These are phyloP conservation scores for Globisporangium emineosum DNA, from an alignment of 352 stramenopile species.

Conservation along the genomic window DNA sequence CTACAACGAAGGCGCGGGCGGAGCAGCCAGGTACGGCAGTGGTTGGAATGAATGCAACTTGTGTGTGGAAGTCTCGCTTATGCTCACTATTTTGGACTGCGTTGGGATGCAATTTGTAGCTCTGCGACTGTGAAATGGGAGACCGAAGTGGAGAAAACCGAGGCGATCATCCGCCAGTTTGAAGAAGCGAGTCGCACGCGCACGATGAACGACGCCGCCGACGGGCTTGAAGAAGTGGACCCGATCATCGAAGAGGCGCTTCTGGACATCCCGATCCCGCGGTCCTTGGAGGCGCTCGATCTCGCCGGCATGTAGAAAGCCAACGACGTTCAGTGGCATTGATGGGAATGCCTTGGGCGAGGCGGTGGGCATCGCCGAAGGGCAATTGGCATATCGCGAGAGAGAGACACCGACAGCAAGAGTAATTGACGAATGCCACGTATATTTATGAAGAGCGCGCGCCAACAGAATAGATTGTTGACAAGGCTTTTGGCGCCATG, in stretches of 20 bases:
- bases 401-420: neutral
- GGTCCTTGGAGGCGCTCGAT: constrained; percentile 75
- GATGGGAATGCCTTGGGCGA: neutral
- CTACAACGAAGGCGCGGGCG: constrained; percentile 27
- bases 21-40: constrained; percentile 24
- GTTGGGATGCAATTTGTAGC: no score
- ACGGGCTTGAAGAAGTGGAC: constrained; percentile 56
- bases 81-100: neutral
- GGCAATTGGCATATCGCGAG: neutral
- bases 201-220: constrained; percentile 42
- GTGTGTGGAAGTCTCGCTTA: neutral
- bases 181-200: constrained; percentile 74
- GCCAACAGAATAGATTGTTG: neutral
- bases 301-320: constrained; percentile 56
- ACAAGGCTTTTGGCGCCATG: constrained; percentile 4
- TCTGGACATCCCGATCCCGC: constrained; percentile 63
- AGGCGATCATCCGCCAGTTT: constrained; percentile 79
- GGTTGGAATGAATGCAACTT: neutral
- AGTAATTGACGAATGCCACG: neutral
- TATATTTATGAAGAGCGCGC: neutral
- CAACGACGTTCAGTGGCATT: neutral
- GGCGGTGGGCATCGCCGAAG: no score
- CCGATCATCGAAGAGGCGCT: constrained; percentile 54
- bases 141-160: constrained; percentile 77
- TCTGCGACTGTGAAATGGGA: constrained; percentile 61